Percentiles rank a stretch among this genome's conserved stretches.
Evolutionary conservation across 192 early-diverging fungal species (phyloP).

Genomic region (Chytriomyces hyalinus): DNA sequence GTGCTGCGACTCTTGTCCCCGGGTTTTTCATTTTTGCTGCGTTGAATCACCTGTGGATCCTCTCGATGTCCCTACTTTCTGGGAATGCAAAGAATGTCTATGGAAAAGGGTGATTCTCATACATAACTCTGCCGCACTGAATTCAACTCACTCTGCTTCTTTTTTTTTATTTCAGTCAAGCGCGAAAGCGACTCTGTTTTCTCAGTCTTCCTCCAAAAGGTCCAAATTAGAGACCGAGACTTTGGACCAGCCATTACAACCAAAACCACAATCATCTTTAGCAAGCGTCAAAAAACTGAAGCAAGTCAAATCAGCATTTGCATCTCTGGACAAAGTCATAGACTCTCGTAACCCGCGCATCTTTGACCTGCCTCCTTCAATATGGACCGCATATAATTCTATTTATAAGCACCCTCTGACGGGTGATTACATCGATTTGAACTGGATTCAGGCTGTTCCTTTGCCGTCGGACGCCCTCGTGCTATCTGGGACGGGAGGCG

Average conservation of each 20-base stretch:
- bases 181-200: no score
- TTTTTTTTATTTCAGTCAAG: no score
- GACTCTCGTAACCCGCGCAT: constrained; percentile 48
- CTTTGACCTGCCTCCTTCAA: constrained; percentile 50
- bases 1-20: constrained; percentile 63
- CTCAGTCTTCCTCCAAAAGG: no score
- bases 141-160: no score
- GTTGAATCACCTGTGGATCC: constrained; percentile 45
- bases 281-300: background rate
- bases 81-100: constrained; percentile 56
- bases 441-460: background rate
- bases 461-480: background rate
- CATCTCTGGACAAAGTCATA: constrained; percentile 31
- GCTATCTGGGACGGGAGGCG: background rate
- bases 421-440: constrained; percentile 55
- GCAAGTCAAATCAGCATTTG: constrained; percentile 38
- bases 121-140: no score
- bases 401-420: constrained; percentile 52
- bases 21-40: constrained; percentile 60
- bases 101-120: constrained; percentile 7
- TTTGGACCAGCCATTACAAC: constrained; percentile 3
- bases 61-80: constrained; percentile 39
- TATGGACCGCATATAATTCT: constrained; percentile 37
- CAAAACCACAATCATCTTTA: constrained; percentile 12
- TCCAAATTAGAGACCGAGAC: background rate